Base-by-base conservation (phyloP, 345 rosid species). In the Trapa incisa region DNA sequence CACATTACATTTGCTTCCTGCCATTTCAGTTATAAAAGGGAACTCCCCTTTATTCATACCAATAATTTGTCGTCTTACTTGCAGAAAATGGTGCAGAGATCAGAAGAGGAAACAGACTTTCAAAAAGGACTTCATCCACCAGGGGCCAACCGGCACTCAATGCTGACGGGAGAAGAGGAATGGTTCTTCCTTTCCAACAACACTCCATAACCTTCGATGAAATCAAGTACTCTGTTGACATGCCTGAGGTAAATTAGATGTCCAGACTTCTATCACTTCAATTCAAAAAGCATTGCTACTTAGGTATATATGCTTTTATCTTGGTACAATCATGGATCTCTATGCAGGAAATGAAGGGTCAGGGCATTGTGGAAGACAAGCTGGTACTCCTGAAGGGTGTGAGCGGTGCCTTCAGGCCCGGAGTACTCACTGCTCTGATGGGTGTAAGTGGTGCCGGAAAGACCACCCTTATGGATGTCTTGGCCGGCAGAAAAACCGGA, bases 341-440 rank as follows among this genome's bases (percentile, higher is more conserved):
- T 37, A 12, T 48, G 8, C 70, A 84, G 88, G 86, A 76, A 78
- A 84, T 84, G 88, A 84, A 74, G 73, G 60, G 33, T 61, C 76
- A 75, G 52, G 88, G 83, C 37, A 71, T 75, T 43, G 29, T 36
- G 43, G 81, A 80, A 17, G 84, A 84, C 68, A 80, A 67, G 43
- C 64, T 84, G 76, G 81, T 76, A 45, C 84, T 84, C 60, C 64
- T 84, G 68, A 84, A 78, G 62, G 80, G 81, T 12, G 79, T 84
- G 36, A 84, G 78, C 50, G 88, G 88, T 42, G 71, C 81, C 57
- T 82, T 84, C 32, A 76, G 84, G 75, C 84, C 84, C 8, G 84
- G 88, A 35, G 84, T 82, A 65, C 85, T 84, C 17, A 84, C 88
- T 60, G 86, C 86, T 52, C 66, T 82, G n/a, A 84, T 84, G 88